Base-by-base conservation (phyloP, 805 yeast genomes). In the Cyberlindnera maclurae region DNA sequence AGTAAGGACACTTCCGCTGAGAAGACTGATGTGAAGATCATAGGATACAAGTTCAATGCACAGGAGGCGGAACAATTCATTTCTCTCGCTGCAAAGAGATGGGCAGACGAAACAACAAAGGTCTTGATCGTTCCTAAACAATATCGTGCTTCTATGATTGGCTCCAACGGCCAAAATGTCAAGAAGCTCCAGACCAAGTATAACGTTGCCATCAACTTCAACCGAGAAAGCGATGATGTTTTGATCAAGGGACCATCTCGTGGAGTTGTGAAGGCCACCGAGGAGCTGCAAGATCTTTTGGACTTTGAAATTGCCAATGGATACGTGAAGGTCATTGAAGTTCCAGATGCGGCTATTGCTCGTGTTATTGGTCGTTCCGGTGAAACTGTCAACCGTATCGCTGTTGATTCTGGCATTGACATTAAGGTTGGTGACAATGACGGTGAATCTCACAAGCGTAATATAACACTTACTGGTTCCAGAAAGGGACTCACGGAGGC, bases 291-390 rank as follows among this genome's bases (percentile, higher is more conserved):
- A 50, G 96, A 88, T 40, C 71, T 94, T 45, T 68, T 85, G 49
- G 81, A 82, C 49, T 93, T 82, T 60, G 97, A 89, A 62, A 80
- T 74, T 54, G 95, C 85, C 51, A 86, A 88, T 56, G 90, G 95
- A 13, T 75, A 76, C 63, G 71, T 73, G 41, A 69, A 76, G 47
- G 63, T 66, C n/a, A 58, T 90, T 30, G 57, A 64, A 34, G 80
- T 93, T 37, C 94, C 96, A 29, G 58, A 70, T 31, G 75, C 71
- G 44, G 80, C 87, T n/a, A 73, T 90, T 43, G 73, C 96, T 15
- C 73, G 87, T 56, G 79, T 93, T 42, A 88, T 93, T 58, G 98
- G 98, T 53, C 87, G 83, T 55, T 70, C 71, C 43, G 97, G 97
- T 57, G 90, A 85, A 44, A 74, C 72, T 37, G 82, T 93, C 54